Evolutionary conservation across 495 filamentous ascomycete species (phyloP).

Genomic region (Bombardia bombarda): DNA sequence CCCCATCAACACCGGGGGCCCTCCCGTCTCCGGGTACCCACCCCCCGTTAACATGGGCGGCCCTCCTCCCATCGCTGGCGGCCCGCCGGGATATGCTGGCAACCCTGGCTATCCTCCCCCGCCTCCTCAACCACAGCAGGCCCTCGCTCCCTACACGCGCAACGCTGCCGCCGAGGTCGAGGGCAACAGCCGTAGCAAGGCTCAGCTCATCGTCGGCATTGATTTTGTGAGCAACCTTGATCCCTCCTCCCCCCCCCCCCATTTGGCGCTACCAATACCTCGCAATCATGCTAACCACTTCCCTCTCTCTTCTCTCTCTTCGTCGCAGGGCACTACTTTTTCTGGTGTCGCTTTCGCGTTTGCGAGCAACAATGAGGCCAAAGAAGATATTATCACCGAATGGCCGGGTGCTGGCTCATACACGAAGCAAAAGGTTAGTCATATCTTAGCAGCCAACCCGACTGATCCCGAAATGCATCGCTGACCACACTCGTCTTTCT

Average conservation of each 20-base stretch:
- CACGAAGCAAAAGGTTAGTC: constrained; percentile 64
- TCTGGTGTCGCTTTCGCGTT: constrained; percentile 69
- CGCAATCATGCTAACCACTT: too few species aligned
- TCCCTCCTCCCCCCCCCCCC: too few species aligned
- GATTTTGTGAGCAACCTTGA: constrained; percentile 64
- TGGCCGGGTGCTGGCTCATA: constrained; percentile 70
- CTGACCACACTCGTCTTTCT: not conserved
- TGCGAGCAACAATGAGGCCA: constrained; percentile 67
- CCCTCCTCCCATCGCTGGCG: constrained; percentile 45
- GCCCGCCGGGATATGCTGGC: constrained; percentile 34
- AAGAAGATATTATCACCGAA: constrained; percentile 73
- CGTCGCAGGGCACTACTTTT: constrained; percentile 61
- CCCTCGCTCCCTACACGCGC: constrained; percentile 40
- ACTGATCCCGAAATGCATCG: not conserved
- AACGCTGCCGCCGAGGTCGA: constrained; percentile 73
- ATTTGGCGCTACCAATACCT: too few species aligned
- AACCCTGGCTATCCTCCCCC: constrained; percentile 33
- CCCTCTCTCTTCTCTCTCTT: too few species aligned
- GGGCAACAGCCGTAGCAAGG: constrained; percentile 71
- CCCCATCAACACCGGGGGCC: constrained; percentile 58
- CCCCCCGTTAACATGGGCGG: constrained; percentile 46
- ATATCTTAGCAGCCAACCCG: not conserved
- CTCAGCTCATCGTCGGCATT: constrained; percentile 73
- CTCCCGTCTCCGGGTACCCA: constrained; percentile 45
- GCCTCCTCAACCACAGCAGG: constrained; percentile 33